These are phyloP conservation scores for Backusella tarrabulga DNA, from an alignment of 192 early-diverging fungal genomes.

Conservation along the genomic window DNA sequence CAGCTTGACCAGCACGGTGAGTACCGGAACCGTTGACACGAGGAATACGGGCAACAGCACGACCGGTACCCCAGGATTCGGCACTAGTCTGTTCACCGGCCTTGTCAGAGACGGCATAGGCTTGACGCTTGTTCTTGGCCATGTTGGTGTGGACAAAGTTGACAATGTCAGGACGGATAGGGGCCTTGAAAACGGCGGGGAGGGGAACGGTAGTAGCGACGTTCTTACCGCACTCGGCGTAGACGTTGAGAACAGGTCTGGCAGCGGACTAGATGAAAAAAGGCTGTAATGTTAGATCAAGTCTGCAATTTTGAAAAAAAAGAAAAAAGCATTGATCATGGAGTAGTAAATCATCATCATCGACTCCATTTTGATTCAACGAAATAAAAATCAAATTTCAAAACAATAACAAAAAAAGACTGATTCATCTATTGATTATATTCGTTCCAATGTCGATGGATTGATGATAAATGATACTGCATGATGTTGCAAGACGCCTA, in stretches of 20 bases:
- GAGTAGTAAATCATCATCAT: not conserved
- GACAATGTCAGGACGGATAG: constrained; percentile 98
- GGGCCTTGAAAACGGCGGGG: constrained; percentile 96
- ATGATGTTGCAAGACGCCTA: not conserved
- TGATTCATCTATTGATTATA: not conserved
- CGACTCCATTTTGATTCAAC: not conserved
- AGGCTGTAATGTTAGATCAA: not conserved
- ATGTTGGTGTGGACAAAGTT: constrained; percentile 97
- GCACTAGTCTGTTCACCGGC: constrained; percentile 99
- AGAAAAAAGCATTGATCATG: not conserved
- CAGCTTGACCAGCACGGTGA: constrained; percentile 97
- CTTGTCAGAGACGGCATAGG: constrained; percentile 93
- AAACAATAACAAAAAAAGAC: not conserved
- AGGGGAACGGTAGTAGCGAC: constrained; percentile 77
- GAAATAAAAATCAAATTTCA: not conserved
- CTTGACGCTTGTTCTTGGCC: constrained; percentile 99
- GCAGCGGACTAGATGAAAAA: constrained; percentile 36
- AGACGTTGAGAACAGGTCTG: constrained; percentile 94
- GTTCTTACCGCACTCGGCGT: constrained; percentile 68
- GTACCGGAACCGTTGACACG: constrained; percentile 97
- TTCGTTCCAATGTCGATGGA: not conserved
- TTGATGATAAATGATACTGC: not conserved
- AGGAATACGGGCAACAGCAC: constrained; percentile 99
- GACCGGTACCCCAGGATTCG: constrained; percentile 98
- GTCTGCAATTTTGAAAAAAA: not conserved